These are phyloP conservation scores for Ampelomyces quisqualis DNA, from an alignment of 2,329 filamentous ascomycete genomes.

Conservation along the genomic window DNA sequence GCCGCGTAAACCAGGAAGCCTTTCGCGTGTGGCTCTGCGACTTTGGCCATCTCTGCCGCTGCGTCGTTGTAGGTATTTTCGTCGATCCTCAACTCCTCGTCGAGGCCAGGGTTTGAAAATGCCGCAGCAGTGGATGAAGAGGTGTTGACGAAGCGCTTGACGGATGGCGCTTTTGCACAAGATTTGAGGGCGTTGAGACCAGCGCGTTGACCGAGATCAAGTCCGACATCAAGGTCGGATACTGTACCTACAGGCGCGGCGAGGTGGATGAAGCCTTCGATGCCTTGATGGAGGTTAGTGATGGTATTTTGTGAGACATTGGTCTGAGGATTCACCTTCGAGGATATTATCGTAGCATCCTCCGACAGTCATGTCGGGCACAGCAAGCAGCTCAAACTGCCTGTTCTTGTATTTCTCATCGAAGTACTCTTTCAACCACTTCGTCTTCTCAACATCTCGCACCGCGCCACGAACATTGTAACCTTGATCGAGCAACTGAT, in stretches of 20 bases:
- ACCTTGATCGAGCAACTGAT: conserved; percentile 33
- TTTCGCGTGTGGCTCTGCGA: conserved; percentile 14
- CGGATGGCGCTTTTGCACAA: conserved; percentile 43
- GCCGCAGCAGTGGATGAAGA: conserved; percentile 45
- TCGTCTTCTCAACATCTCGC: conserved; percentile 30
- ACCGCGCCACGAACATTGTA: conserved; percentile 42
- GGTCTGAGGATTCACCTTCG: too few species aligned
- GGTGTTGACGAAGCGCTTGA: conserved; percentile 50
- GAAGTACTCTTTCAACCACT: conserved; percentile 37
- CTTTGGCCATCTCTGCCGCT: conserved; percentile 30
- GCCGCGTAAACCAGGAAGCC: conserved; percentile 46
- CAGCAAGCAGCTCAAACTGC: conserved; percentile 32
- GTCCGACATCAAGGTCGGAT: conserved; percentile 41
- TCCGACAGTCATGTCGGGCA: conserved; percentile 32
- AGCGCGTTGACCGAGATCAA: conserved; percentile 44
- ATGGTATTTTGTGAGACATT: too few species aligned
- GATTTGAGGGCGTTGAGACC: conserved; percentile 46
- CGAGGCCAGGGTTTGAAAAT: conserved; percentile 38
- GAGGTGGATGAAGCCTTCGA: conserved; percentile 50
- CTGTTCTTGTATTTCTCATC: conserved; percentile 20
- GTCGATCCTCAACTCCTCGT: conserved; percentile 33
- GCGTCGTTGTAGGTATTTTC: conserved; percentile 44
- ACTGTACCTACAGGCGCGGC: conserved; percentile 47
- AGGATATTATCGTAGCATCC: conserved; percentile 30
- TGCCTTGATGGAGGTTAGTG: conserved; percentile 8